A percentile compares a stretch with the other conserved stretches of the same genome.
Evolutionary conservation across 495 filamentous ascomycete species (phyloP).

Genomic region (Filosporella fistucella): DNA sequence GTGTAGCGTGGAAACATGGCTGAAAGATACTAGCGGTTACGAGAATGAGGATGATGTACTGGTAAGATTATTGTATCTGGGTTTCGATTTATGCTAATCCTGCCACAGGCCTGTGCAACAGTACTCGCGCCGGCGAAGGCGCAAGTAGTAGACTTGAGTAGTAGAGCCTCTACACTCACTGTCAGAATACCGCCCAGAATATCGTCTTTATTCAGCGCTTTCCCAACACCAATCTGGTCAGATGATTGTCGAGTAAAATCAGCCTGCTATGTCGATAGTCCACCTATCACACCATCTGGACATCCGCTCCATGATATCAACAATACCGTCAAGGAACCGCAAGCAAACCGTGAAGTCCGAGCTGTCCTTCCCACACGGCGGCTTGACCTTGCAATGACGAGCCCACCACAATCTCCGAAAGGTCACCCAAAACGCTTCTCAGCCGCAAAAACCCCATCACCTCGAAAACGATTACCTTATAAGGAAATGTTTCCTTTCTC

Average conservation of each 20-base stretch:
- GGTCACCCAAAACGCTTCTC: background rate
- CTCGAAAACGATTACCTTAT: background rate
- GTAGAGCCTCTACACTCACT: background rate
- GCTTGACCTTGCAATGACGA: conserved; percentile 13
- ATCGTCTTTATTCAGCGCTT: conserved; percentile 4
- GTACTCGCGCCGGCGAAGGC: conserved; percentile 12
- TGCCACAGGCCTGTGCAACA: conserved; percentile 10
- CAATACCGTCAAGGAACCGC: background rate
- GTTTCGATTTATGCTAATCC: background rate
- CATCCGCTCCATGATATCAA: background rate
- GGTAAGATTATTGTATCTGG: conserved; percentile 5
- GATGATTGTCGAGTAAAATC: background rate
- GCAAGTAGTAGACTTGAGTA: conserved; percentile 11
- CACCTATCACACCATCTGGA: conserved; percentile 2
- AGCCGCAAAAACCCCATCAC: background rate
- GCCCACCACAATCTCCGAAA: conserved; percentile 24
- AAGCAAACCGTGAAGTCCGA: background rate
- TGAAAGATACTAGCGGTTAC: conserved; percentile 13
- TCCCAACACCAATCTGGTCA: background rate
- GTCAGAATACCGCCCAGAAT: conserved; percentile 10
- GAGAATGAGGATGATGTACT: conserved; percentile 9
- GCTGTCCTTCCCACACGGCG: background rate
- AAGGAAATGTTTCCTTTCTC: background rate
- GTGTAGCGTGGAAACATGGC: conserved; percentile 8
- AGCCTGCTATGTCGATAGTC: conserved; percentile 1